These are phyloP conservation scores for Aspergillus incahuasiensis DNA, from an alignment of 495 filamentous ascomycete genomes.

Conservation along the genomic window DNA sequence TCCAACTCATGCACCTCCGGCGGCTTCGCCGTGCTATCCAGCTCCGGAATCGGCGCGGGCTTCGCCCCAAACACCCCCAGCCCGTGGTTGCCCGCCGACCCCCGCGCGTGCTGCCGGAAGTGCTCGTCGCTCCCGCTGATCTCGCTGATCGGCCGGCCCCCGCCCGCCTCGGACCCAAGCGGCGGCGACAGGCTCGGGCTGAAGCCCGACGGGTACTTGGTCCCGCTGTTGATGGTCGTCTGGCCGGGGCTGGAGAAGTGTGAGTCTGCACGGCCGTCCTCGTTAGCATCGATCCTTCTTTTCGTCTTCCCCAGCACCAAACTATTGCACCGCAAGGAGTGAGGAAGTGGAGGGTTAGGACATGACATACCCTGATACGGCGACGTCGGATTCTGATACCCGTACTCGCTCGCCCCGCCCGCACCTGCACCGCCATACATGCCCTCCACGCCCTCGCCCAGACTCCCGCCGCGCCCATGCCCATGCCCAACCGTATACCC, in stretches of 20 bases:
- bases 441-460: too few relatives aligned
- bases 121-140: neutral
- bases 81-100: neutral
- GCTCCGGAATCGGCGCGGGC: neutral
- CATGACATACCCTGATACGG: constrained; percentile 9
- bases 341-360: neutral
- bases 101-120: neutral
- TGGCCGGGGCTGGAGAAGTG: constrained; percentile 4
- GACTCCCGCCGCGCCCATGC: too few relatives aligned
- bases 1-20: constrained; percentile 1
- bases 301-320: too few relatives aligned
- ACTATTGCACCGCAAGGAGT: neutral
- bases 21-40: neutral
- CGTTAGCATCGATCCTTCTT: too few relatives aligned
- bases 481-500: too few relatives aligned
- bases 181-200: neutral
- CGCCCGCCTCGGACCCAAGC: neutral
- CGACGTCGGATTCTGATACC: neutral
- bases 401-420: too few relatives aligned
- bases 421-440: too few relatives aligned
- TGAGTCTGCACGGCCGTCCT: constrained; percentile 6
- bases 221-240: neutral
- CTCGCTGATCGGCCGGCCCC: neutral
- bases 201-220: constrained; percentile 4
- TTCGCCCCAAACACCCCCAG: neutral